These are phyloP conservation scores for Daldinia vernicosa DNA, from an alignment of 495 filamentous ascomycete genomes.

Conservation along the genomic window DNA sequence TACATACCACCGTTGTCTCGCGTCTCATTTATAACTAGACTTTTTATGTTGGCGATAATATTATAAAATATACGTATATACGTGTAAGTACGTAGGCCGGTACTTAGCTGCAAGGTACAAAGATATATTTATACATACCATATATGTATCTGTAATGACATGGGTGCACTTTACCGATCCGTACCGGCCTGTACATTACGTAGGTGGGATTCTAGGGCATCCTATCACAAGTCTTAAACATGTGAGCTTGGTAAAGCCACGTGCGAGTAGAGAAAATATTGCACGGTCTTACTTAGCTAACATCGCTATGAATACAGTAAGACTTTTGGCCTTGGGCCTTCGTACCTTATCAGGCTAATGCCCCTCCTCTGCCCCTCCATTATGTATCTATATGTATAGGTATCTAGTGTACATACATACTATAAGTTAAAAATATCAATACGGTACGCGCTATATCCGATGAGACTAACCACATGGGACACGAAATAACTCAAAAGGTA, in stretches of 20 bases:
- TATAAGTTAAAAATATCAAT: neutral
- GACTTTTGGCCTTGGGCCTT: too few relatives aligned
- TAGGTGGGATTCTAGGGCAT: neutral
- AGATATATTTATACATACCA: neutral
- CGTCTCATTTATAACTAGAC: neutral
- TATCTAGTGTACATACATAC: too few relatives aligned
- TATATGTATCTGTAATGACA: neutral
- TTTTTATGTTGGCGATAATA: neutral
- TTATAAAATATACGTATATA: neutral
- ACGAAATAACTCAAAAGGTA: neutral
- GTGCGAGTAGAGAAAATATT: too few relatives aligned
- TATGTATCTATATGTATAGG: neutral
- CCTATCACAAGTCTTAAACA: neutral
- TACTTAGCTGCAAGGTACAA: conserved; percentile 2
- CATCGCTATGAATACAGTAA: too few relatives aligned
- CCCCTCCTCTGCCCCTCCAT: neutral
- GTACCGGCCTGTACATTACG: neutral
- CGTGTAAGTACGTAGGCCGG: neutral
- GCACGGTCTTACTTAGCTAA: too few relatives aligned
- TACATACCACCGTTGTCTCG: neutral
- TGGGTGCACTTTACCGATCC: neutral
- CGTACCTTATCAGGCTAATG: neutral
- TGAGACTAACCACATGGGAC: neutral
- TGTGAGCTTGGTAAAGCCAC: too few relatives aligned
- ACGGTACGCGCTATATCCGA: neutral